Base-by-base conservation (phyloP, 2,329 filamentous ascomycete genomes). In the Chaetomiaceae sp. region DNA sequence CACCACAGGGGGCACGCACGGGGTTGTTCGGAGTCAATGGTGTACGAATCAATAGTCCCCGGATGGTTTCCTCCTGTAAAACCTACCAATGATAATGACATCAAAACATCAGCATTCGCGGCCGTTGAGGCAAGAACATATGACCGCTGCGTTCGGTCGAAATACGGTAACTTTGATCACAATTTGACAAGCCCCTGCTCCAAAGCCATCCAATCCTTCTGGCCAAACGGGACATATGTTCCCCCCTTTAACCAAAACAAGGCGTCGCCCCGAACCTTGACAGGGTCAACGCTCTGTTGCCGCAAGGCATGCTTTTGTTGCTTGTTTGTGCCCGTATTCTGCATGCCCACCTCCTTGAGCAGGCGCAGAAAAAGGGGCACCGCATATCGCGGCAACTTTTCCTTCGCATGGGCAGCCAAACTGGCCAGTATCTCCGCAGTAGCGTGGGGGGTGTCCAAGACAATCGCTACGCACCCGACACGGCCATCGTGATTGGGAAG, bases 261-360 rank as follows among this genome's bases (percentile, higher is more conserved):
- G 36, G 70, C 66, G 30, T 81, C 79, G 5, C 63, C 65, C 29
- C 66, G 65, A 1, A 78, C 71, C 59, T 79, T 79, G 3, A 65
- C 69, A 0, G 86, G 87, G 62, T 89, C 80, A 0, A 91, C 87
- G 1, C 90, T 89, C 58, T 91, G 78, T 1, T 77, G 73, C 20
- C 89, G 76, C 57, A 95, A 67, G 0, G 74, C 70, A 58, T 87
- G 81, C 69, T 96, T 95, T 71, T 91, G 87, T 73, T 94, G 88
- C 75, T 96, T 95, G 64, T 89, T 87, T 34, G 89, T 96, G 0
- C 89, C 89, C 3, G 90, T 95, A 0, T 81, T 78, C 63, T 86
- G 81, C 61, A 81, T 76, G 2, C 73, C 71, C 36, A 80, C 69
- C 30, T 80, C 77, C 30, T 72, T 75, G 13, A 85, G 78, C 10